These are phyloP conservation scores for Carex myosuroides DNA, from an alignment of 176 grass and related monocot genomes.

Conservation along the genomic window DNA sequence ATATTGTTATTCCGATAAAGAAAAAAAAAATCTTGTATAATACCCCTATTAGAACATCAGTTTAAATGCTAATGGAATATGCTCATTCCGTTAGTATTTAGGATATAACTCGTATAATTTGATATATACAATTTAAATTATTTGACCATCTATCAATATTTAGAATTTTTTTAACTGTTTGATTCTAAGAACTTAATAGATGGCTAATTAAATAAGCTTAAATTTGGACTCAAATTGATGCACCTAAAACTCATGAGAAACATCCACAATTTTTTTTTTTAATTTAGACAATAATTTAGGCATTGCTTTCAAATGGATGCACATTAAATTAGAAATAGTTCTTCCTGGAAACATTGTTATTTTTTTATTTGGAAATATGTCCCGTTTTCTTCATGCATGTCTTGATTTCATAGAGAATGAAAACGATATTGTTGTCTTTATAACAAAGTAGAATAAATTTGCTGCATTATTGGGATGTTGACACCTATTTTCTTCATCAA, in stretches of 20 bases:
- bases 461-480: not conserved
- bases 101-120: not conserved
- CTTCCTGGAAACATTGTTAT: not conserved
- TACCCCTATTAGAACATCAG: too few relatives aligned
- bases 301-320: not conserved
- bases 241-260: not conserved
- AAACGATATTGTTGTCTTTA: not conserved
- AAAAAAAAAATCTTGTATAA: too few relatives aligned
- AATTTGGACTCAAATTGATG: not conserved
- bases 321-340: not conserved
- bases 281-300: not conserved
- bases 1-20: too few relatives aligned
- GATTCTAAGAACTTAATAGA: too few relatives aligned
- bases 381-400: too few relatives aligned
- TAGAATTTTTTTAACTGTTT: too few relatives aligned
- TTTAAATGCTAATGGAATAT: too few relatives aligned
- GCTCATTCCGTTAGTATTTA: too few relatives aligned
- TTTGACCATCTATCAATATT: not conserved
- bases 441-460: not conserved
- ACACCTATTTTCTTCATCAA: not conserved
- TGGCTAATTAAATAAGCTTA: too few relatives aligned
- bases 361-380: not conserved
- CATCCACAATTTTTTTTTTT: not conserved
- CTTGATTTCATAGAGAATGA: not conserved
- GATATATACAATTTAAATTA: not conserved